Evolutionary conservation across 768 basidiomycete genomes (phyloP).

Genomic region (Auricularia sp.): DNA sequence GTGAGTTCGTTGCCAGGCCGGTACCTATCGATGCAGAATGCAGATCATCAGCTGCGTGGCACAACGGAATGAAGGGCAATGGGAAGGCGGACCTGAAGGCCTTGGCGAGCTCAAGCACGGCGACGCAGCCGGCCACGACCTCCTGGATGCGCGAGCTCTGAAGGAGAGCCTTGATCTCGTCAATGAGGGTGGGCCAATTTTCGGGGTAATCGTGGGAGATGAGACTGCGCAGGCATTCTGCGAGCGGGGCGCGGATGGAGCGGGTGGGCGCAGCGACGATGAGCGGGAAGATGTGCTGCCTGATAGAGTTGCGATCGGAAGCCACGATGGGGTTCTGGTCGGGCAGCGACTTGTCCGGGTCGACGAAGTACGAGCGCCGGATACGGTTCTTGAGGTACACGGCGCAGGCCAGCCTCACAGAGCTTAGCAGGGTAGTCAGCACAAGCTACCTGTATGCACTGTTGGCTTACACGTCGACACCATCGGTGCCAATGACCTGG

Average conservation of each 20-base stretch:
- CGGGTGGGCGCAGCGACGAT: conserved; percentile 60
- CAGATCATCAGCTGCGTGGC: background rate
- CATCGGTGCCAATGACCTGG: conserved; percentile 75
- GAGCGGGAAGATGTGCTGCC: conserved; percentile 54
- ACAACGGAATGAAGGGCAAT: background rate
- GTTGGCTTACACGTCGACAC: conserved; percentile 55
- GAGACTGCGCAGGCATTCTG: conserved; percentile 60
- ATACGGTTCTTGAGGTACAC: conserved; percentile 92
- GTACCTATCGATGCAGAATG: conserved; percentile 38
- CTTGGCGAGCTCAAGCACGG: conserved; percentile 65
- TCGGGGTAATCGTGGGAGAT: conserved; percentile 72
- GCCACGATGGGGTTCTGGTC: conserved; percentile 54
- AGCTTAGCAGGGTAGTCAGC: conserved; percentile 28
- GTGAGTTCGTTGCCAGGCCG: conserved; percentile 53
- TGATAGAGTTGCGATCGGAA: conserved; percentile 67
- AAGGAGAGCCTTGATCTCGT: conserved; percentile 56
- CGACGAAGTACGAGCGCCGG: conserved; percentile 50
- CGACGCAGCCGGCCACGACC: conserved; percentile 74
- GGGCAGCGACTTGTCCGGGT: conserved; percentile 27
- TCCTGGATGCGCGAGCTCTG: conserved; percentile 55
- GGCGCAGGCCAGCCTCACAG: conserved; percentile 74
- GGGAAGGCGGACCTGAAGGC: conserved; percentile 50
- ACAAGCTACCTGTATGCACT: too few species aligned
- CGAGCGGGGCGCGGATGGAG: conserved; percentile 66
- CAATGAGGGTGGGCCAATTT: conserved; percentile 60